Evolutionary conservation across 176 grass and related monocot species (phyloP), one percentile per base, ranked within the genome.

Genomic region (Oryza rufipogon): DNA sequence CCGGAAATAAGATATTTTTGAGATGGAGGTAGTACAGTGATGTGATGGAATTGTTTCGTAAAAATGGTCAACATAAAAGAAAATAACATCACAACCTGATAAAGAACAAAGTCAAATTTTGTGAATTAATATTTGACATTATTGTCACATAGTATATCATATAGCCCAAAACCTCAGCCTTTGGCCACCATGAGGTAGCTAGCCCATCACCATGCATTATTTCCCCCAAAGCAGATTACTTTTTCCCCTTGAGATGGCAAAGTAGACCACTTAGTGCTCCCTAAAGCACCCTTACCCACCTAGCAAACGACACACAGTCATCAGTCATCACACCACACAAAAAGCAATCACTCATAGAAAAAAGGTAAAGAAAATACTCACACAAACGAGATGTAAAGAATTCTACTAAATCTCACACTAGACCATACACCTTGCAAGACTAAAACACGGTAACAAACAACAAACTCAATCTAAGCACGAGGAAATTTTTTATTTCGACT

Each of bases 231-330:
- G 75, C 34, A 20, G 51, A 44, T 14, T 64, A n/a, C 36, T 17
- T 41, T 23, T 28, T 33, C 17, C 17, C 19, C 54, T 22, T 33
- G 3, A 4, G 42, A 17, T 14, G 23, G 20, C 9, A 80, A 84
- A 84, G 87, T 3, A 26, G 61, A 74, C 20, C 34, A 73, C 68
- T 46, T 46, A 85, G 77, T 85, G 82, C 77, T 71, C 64, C 36
- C 17, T 51, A 89, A 89, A 89, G 87, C 77, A 64, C 39, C 49
- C 63, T 85, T 85, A 80, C 70, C 70, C 70, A 89, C 81, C 68
- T 74, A 88, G 78, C 83, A 58, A 39, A 4, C 6, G 16, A n/a
- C 20, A 34, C 39, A 17, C 22, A 83, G 7, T 39, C 66, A 66
- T 69, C 68, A 51, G 16, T 72, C 26, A 72, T 56, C 69, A 42